Evolutionary conservation across 2,329 filamentous ascomycete genomes (phyloP).

Genomic region (Hypomyces rosellus): DNA sequence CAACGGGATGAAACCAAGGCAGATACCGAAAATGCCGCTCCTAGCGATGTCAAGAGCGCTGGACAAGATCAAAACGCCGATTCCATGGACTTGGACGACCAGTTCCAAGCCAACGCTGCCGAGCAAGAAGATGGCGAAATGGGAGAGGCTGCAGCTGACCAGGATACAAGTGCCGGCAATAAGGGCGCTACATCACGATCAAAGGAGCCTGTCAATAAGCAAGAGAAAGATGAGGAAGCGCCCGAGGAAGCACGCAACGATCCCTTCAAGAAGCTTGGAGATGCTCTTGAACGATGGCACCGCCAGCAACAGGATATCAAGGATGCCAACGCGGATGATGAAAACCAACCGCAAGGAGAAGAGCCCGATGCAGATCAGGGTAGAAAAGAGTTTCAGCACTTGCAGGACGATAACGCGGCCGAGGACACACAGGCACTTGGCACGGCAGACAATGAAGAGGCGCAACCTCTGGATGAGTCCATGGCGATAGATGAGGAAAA

Average conservation of each 20-base stretch:
- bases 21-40: constrained; percentile 55
- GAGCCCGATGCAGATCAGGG: constrained; percentile 61
- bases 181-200: constrained; percentile 49
- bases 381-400: constrained; percentile 85
- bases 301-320: constrained; percentile 78
- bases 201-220: constrained; percentile 42
- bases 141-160: constrained; percentile 57
- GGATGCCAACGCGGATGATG: constrained; percentile 42
- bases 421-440: constrained; percentile 91
- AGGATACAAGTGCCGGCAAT: constrained; percentile 57
- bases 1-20: constrained; percentile 43
- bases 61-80: constrained; percentile 61
- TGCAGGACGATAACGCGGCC: constrained; percentile 73
- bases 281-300: constrained; percentile 90
- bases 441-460: constrained; percentile 80
- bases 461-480: constrained; percentile 75
- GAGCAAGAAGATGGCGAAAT: constrained; percentile 61
- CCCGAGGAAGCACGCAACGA: constrained; percentile 46
- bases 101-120: constrained; percentile 52
- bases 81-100: constrained; percentile 55
- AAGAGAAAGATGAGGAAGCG: constrained; percentile 39
- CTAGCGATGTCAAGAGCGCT: constrained; percentile 57
- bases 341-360: constrained; percentile 42
- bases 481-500: constrained; percentile 76
- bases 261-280: constrained; percentile 90